Evolutionary conservation across 1,139 yeast genomes (phyloP), one percentile per base, ranked within the genome.

Genomic region (Yamadazyma diddensiae): DNA sequence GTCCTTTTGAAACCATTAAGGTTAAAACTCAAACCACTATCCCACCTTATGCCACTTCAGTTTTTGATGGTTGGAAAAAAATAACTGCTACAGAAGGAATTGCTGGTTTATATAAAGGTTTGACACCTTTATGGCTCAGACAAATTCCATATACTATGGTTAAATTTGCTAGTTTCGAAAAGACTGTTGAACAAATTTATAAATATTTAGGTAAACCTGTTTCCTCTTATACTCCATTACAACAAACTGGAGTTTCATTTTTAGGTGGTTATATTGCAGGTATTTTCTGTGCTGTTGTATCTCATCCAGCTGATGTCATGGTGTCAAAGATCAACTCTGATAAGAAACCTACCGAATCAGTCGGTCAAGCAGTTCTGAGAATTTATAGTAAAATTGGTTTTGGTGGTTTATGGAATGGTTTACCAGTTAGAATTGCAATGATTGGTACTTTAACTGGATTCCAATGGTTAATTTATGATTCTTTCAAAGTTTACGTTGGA

Each of bases 261-360:
- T 70, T 79, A 36, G 95, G 95, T 60, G 97, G 97, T 60, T 88
- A 88, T 67, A 77, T 88, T 58, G 97, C 97, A 18, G 97, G 97
- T 79, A 81, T 90, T 38, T 78, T 87, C 67, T 88, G 97, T 70
- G 97, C 97, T 15, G 65, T 83, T 35, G 94, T 87, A 13, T 88
- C 96, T 15, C 97, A 90, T 61, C 97, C 97, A 26, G 97, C 97
- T 24, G 97, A 90, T 62, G 96, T 88, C 28, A 82, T 90, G 94
- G 97, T 90, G 23, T 85, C 95, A 34, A 85, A 88, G 73, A 77
- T 90, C 51, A 88, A 85, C 56, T 72, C 83, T 38, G 92, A 84
- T 44, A 79, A 81, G 52, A 64, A 70, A 47, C 67, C 82, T 19
- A 73, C 73, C 35, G 95, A 87, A 63, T 54, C 81, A 6, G 69